Conservation (phyloP, 495 filamentous ascomycete genomes). For the Poronia punctata region DNA sequence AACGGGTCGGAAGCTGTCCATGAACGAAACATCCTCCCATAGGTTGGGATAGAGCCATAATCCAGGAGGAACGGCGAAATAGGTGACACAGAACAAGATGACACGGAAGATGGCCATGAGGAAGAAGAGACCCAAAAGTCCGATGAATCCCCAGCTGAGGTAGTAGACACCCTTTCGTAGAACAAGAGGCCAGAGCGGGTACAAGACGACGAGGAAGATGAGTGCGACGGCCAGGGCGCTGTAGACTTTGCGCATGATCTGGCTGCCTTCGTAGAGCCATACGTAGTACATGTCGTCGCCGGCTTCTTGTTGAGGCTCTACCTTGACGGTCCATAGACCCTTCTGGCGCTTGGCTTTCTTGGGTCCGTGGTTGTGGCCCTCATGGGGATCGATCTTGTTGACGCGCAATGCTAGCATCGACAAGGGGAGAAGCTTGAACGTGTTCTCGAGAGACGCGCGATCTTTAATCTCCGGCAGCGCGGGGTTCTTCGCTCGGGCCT, state of each 20-base stretch:
- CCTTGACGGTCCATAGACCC: conserved; percentile 91
- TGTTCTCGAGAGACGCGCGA: conserved; percentile 77
- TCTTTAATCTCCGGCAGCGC: conserved; percentile 82
- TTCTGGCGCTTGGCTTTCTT: conserved; percentile 84
- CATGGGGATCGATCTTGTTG: conserved; percentile 67
- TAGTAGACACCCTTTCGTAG: conserved; percentile 95
- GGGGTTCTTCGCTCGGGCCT: conserved; percentile 82
- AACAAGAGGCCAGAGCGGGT: conserved; percentile 92
- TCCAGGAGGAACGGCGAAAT: conserved; percentile 77
- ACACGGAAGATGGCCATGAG: conserved; percentile 94
- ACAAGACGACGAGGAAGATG: conserved; percentile 85
- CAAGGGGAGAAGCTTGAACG: conserved; percentile 90
- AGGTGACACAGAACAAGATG: conserved; percentile 89
- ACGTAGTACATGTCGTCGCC: conserved; percentile 88
- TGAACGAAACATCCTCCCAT: conserved; percentile 97
- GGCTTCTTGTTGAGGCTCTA: conserved; percentile 95
- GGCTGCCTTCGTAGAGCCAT: conserved; percentile 91
- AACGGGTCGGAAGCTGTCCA: conserved; percentile 91
- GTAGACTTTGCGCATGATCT: conserved; percentile 89
- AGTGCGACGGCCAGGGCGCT: conserved; percentile 71
- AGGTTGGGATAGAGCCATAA: conserved; percentile 97
- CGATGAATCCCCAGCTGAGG: conserved; percentile 88
- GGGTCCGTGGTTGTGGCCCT: conserved; percentile 60
- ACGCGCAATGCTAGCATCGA: conserved; percentile 94
- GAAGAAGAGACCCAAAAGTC: conserved; percentile 90